These are phyloP conservation scores for Phytopythium mirpurense DNA, from an alignment of 352 stramenopile genomes.

Conservation along the genomic window DNA sequence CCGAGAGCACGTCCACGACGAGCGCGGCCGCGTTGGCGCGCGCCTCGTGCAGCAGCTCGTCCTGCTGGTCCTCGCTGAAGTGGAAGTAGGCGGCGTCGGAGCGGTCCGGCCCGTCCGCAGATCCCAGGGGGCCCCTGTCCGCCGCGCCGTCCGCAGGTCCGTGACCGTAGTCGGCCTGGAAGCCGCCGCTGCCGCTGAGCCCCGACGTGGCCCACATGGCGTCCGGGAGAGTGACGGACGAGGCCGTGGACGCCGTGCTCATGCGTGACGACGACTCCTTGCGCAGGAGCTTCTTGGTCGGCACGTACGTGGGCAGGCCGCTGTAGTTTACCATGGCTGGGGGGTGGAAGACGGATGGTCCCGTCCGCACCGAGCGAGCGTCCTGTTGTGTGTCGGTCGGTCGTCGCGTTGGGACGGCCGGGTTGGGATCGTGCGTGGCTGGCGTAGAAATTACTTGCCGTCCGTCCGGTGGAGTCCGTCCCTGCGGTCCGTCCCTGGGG, in stretches of 20 bases:
- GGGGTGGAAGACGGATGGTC: not conserved
- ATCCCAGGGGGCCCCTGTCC: constrained; percentile 1
- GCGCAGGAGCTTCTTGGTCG: constrained; percentile 3
- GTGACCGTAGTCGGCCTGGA: constrained; percentile 10
- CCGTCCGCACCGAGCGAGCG: not conserved
- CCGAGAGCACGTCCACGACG: constrained; percentile 50
- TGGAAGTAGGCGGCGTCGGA: constrained; percentile 33
- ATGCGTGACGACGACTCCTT: constrained; percentile 4
- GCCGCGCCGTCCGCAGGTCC: constrained; percentile 1
- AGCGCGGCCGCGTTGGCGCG: constrained; percentile 49
- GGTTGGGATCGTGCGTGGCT: no score
- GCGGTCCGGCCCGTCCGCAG: constrained; percentile 7
- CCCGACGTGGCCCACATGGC: constrained; percentile 4
- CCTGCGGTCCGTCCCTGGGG: no score
- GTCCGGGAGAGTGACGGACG: not conserved
- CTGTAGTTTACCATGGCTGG: constrained; percentile 1
- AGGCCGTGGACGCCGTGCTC: constrained; percentile 4
- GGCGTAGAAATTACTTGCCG: no score
- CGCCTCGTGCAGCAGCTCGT: constrained; percentile 37
- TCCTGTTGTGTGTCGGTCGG: not conserved
- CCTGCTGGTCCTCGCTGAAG: constrained; percentile 46
- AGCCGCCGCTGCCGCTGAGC: constrained; percentile 4
- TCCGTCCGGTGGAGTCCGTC: no score
- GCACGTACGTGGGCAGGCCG: not conserved
- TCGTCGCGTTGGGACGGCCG: no score